Percentiles rank a stretch among this genome's conserved stretches.
These are phyloP conservation scores for Pleomassaria siparia DNA, from an alignment of 2,329 filamentous ascomycete species.

Conservation along the genomic window DNA sequence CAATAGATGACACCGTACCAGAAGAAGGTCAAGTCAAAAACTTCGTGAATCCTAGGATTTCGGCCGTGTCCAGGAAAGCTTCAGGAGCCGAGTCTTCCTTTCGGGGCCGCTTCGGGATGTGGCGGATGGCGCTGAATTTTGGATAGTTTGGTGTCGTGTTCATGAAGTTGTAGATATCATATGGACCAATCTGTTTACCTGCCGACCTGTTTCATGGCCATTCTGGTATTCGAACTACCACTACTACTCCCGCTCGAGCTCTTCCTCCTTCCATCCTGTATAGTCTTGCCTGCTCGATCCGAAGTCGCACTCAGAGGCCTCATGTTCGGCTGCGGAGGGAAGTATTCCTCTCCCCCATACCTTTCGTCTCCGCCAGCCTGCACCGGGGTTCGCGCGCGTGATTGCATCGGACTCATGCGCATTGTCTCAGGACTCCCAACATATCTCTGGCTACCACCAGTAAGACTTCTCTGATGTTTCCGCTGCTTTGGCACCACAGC, in stretches of 20 bases:
- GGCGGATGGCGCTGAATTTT: too few relatives aligned
- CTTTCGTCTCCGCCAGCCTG: constrained; percentile 12
- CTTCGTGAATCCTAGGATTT: too few relatives aligned
- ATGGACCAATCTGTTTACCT: too few relatives aligned
- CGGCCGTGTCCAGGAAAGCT: too few relatives aligned
- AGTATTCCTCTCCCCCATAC: constrained; percentile 27
- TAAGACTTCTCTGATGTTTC: constrained; percentile 36
- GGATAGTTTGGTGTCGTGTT: too few relatives aligned
- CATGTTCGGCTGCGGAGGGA: constrained; percentile 24
- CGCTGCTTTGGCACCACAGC: constrained; percentile 23
- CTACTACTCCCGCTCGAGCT: constrained; percentile 31
- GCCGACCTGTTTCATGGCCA: constrained; percentile 3
- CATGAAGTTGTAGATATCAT: too few relatives aligned
- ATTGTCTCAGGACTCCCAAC: constrained; percentile 36
- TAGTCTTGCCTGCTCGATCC: constrained; percentile 18
- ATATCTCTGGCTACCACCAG: constrained; percentile 32
- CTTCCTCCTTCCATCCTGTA: constrained; percentile 25
- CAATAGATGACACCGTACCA: too few relatives aligned
- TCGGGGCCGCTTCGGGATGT: too few relatives aligned
- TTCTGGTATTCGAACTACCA: constrained; percentile 7
- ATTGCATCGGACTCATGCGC: constrained; percentile 43
- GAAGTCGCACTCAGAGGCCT: constrained; percentile 22
- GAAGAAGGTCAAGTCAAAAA: too few relatives aligned
- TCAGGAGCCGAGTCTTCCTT: too few relatives aligned
- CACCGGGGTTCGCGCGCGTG: constrained; percentile 37